Conservation (phyloP, 306 rosid genomes). For the Carpinus viminea region DNA sequence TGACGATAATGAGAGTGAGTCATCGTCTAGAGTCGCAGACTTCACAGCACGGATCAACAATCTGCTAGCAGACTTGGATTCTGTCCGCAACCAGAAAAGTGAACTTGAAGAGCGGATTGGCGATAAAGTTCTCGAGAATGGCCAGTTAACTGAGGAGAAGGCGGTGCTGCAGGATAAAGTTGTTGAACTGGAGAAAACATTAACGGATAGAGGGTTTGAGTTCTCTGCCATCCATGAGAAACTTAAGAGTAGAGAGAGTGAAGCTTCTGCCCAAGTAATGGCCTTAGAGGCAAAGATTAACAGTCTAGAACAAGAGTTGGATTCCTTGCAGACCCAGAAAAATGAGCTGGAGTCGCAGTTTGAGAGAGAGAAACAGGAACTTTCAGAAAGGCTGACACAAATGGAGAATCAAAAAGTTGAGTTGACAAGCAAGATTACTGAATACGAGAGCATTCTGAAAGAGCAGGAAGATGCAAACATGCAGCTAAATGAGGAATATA, state of each 20-base stretch:
- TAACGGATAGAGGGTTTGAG: slow-evolving; percentile 50
- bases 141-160: slow-evolving; percentile 44
- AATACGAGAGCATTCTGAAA: slow-evolving; percentile 48
- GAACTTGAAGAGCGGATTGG: slow-evolving; percentile 53
- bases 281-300: slow-evolving; percentile 48
- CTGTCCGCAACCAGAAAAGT: slow-evolving; percentile 36
- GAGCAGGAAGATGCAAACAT: slow-evolving; percentile 56
- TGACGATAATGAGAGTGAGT: slow-evolving; percentile 51
- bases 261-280: slow-evolving; percentile 49
- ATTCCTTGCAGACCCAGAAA: slow-evolving; percentile 53
- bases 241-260: slow-evolving; percentile 44
- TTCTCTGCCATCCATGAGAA: slow-evolving; percentile 51
- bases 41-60: slow-evolving; percentile 56
- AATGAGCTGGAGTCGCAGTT: slow-evolving; percentile 52
- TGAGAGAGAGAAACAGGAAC: slow-evolving; percentile 51
- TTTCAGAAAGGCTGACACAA: slow-evolving; percentile 39
- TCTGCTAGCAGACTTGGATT: slow-evolving; percentile 45
- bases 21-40: slow-evolving; percentile 50
- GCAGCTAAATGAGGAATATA: slow-evolving; percentile 59
- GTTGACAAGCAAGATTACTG: slow-evolving; percentile 36
- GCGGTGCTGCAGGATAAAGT: slow-evolving; percentile 31
- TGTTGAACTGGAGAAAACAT: slow-evolving; percentile 47
- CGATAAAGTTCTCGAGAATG: slow-evolving; percentile 34
- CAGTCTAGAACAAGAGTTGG: slow-evolving; percentile 55
- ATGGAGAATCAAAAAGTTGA: slow-evolving; percentile 59